Conservation (phyloP, 306 rosid genomes). For the Senna tora region DNA sequence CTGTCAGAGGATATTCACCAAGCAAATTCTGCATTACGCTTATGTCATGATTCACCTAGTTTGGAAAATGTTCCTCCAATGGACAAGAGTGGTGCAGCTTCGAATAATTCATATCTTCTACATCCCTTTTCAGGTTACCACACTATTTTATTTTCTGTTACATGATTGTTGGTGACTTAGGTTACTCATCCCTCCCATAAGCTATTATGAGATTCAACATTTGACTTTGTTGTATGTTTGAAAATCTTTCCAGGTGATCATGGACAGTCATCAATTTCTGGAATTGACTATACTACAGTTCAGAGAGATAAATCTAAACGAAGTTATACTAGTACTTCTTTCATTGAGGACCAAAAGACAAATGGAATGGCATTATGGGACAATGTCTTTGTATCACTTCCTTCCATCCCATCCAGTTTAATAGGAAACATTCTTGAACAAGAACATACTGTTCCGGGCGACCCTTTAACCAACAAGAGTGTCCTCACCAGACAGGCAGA, state of each 20-base stretch:
- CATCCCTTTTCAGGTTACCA: constrained; percentile 50
- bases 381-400: constrained; percentile 51
- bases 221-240: constrained; percentile 33
- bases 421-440: constrained; percentile 49
- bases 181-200: constrained; percentile 6
- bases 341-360: constrained; percentile 48
- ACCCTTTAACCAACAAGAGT: constrained; percentile 35
- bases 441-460: constrained; percentile 35
- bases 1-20: constrained; percentile 63
- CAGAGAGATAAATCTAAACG: constrained; percentile 48
- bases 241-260: constrained; percentile 45
- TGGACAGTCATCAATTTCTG: constrained; percentile 53
- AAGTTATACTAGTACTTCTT: constrained; percentile 37
- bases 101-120: constrained; percentile 44
- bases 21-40: constrained; percentile 54
- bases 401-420: constrained; percentile 46
- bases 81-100: constrained; percentile 43
- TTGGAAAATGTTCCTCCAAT: constrained; percentile 46
- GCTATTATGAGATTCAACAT: constrained; percentile 36
- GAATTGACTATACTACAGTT: constrained; percentile 44
- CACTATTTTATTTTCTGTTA: neutral
- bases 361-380: constrained; percentile 60
- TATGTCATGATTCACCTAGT: constrained; percentile 45
- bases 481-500: constrained; percentile 42
- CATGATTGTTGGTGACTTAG: constrained; percentile 26